Base-by-base conservation (phyloP, 164 flowering plant genomes). In the Taxillus chinensis region DNA sequence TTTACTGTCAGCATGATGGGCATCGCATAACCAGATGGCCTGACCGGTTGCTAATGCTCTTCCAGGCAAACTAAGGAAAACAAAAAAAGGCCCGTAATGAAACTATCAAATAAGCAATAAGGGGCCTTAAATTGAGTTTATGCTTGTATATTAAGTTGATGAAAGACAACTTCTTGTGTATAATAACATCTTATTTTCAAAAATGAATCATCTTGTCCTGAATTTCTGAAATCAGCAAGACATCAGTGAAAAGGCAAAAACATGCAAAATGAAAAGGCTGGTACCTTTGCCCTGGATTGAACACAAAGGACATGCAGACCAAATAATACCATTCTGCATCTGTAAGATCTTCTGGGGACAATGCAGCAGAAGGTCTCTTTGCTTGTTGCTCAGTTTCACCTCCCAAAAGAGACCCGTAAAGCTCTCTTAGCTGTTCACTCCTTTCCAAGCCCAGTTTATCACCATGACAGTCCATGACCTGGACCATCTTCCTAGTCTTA, bases 301-400 rank as follows among this genome's bases (percentile, higher is more conserved):
- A 75, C 14, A 68, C 75, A 61, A 73, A 80, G 50, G 80, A 77
- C 81, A 80, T 78, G 76, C 81, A 78, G 57, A 80, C 77, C 71
- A 80, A 67, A 75, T 76, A 80, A 67, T 78, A 80, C 84, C 84
- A 80, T 68, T 80, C 84, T 3, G 76, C 74, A 71, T 80, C 80
- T 27, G 80, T 51, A 17, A 80, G 80, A 70, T 80, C 82, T 64
- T 80, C 84, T 7, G 80, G 84, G 63, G 82, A 78, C 62, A 80
- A 67, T 14, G 80, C 64, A 45, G 78, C 68, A 61, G 72, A 62
- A 67, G 72, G 74, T 66, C 72, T 68, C 66, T 64, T 74, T 45
- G 71, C 45, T 57, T 68, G 75, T 61, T 55, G 67, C 10, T 74
- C 78, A 5, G 64, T 62, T 60, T 80, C 79, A 10, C 69, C 74